These are phyloP conservation scores for Triticum timopheevii DNA, from an alignment of 176 grass and related monocot genomes.

Conservation along the genomic window DNA sequence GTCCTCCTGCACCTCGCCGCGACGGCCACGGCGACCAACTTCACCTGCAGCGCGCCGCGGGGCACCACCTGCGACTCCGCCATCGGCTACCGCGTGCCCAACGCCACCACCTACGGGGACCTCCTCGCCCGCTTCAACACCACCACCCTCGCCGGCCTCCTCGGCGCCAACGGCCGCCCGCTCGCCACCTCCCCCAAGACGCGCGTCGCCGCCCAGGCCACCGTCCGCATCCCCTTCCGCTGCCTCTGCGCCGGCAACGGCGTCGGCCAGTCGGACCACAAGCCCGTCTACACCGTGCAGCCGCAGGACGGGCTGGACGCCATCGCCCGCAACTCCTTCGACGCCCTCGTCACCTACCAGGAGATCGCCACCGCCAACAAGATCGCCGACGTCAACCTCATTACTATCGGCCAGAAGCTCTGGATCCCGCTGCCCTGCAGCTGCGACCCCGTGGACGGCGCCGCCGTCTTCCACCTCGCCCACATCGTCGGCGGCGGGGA, in stretches of 20 bases:
- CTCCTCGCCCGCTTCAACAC: slow-evolving; percentile 59
- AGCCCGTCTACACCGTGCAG: slow-evolving; percentile 56
- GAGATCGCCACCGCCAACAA: slow-evolving; percentile 68
- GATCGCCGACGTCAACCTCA: slow-evolving; percentile 15
- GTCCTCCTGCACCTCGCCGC: slow-evolving; percentile 15
- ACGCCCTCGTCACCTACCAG: slow-evolving; percentile 47
- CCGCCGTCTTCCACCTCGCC: slow-evolving; percentile 54
- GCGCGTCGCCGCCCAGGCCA: not conserved
- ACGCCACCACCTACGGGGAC: slow-evolving; percentile 58
- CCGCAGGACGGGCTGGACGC: slow-evolving; percentile 44
- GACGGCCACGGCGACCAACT: slow-evolving; percentile 37
- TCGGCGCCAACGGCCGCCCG: slow-evolving; percentile 44
- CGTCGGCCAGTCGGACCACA: slow-evolving; percentile 33
- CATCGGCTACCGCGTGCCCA: slow-evolving; percentile 52
- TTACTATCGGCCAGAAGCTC: slow-evolving; percentile 15
- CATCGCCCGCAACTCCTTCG: slow-evolving; percentile 46
- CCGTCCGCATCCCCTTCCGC: slow-evolving; percentile 44
- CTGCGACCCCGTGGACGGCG: slow-evolving; percentile 59
- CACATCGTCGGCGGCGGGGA: slow-evolving; percentile 46
- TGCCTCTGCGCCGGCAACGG: slow-evolving; percentile 50
- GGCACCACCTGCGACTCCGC: slow-evolving; percentile 45
- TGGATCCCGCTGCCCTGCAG: slow-evolving; percentile 80
- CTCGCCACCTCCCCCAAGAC: not conserved
- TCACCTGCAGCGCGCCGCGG: slow-evolving; percentile 30
- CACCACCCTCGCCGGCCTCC: slow-evolving; percentile 38